phyloP scores from a whole-genome alignment of 495 filamentous ascomycete genomes.

The Trichoderma virens region DNA sequence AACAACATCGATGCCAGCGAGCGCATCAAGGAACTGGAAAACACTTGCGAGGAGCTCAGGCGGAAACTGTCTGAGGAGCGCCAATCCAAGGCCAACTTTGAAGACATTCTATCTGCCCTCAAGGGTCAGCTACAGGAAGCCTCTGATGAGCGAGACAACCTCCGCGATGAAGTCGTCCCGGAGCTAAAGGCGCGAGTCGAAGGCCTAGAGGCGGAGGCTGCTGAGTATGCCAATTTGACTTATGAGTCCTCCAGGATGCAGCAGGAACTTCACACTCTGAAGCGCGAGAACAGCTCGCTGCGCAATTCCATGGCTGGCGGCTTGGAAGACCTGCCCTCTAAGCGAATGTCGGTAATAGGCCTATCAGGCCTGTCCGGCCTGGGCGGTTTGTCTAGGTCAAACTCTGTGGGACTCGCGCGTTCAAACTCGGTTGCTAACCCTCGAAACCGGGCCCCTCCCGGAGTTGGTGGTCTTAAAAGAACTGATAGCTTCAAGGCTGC shows the following conservation, averaged over 20 bases:
- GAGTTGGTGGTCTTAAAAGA: conserved; percentile 34
- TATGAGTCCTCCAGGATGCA: conserved; percentile 74
- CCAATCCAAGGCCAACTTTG: conserved; percentile 85
- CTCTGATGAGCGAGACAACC: conserved; percentile 82
- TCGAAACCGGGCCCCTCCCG: conserved; percentile 25
- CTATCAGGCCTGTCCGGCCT: not conserved
- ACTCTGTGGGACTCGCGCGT: conserved; percentile 29
- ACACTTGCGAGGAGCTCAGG: conserved; percentile 67
- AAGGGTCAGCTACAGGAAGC: conserved; percentile 73
- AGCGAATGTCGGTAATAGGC: conserved; percentile 8
- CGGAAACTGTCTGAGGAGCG: conserved; percentile 79
- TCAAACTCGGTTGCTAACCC: conserved; percentile 37
- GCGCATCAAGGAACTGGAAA: conserved; percentile 68
- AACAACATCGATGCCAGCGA: conserved; percentile 40
- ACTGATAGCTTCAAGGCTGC: conserved; percentile 41
- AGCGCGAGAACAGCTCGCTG: conserved; percentile 52
- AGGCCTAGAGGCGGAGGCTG: conserved; percentile 61
- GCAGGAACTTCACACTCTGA: conserved; percentile 66
- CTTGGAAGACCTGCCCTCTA: conserved; percentile 15
- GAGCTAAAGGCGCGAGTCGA: conserved; percentile 65
- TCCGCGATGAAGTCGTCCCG: conserved; percentile 78
- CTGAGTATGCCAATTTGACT: conserved; percentile 57
- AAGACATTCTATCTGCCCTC: conserved; percentile 79
- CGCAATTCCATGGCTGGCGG: conserved; percentile 24
- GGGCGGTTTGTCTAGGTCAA: conserved; percentile 9